phyloP scores from a whole-genome alignment of 2,329 filamentous ascomycete species.

The Apiospora aurea region DNA sequence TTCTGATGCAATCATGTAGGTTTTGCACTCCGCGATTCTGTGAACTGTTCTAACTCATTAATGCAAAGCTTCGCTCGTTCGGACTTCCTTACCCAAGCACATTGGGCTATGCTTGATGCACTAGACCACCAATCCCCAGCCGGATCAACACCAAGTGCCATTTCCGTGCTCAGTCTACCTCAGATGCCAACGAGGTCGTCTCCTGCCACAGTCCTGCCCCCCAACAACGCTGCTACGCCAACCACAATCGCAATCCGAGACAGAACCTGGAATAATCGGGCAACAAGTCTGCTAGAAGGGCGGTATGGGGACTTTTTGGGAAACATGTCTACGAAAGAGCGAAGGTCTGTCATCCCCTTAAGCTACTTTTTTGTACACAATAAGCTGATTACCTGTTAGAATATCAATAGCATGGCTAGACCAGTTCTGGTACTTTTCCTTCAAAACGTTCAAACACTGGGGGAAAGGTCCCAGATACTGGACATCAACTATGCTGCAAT shows the following conservation, averaged over 20 bases:
- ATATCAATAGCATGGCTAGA: slow-evolving; percentile 41
- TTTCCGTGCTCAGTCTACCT: slow-evolving; percentile 29
- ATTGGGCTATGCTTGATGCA: too few relatives aligned
- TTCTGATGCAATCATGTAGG: not conserved
- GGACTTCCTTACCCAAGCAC: not conserved
- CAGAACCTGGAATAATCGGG: slow-evolving; percentile 35
- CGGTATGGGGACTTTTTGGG: slow-evolving; percentile 37
- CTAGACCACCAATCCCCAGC: slow-evolving; percentile 22
- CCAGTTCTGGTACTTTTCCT: slow-evolving; percentile 43
- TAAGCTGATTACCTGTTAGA: slow-evolving; percentile 31
- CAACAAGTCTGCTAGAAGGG: slow-evolving; percentile 38
- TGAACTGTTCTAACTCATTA: not conserved
- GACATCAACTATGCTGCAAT: slow-evolving; percentile 31
- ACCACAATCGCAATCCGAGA: slow-evolving; percentile 30
- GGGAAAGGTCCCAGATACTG: slow-evolving; percentile 37
- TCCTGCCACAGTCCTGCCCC: slow-evolving; percentile 32
- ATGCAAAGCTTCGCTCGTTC: not conserved
- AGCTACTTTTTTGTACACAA: slow-evolving; percentile 18
- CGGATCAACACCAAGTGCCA: slow-evolving; percentile 35
- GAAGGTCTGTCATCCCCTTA: not conserved
- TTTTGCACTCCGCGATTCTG: not conserved
- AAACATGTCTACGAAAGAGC: slow-evolving; percentile 35
- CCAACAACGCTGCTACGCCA: slow-evolving; percentile 36
- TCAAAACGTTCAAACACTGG: slow-evolving; percentile 41
- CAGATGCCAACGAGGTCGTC: not conserved